phyloP scores from a whole-genome alignment of 2,329 filamentous ascomycete species.

The Fusarium camptoceras region DNA sequence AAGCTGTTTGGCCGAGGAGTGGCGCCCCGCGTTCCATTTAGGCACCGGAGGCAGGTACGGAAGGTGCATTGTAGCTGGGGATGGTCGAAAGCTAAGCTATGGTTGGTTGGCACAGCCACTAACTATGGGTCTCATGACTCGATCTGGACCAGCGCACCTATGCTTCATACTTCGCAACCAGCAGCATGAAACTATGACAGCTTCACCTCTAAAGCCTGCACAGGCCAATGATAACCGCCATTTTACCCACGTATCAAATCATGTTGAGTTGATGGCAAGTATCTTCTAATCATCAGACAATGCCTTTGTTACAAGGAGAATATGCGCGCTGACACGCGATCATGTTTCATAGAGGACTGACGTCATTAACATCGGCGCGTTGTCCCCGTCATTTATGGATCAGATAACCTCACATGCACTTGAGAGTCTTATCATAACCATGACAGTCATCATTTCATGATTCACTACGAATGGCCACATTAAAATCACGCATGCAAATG shows the following conservation, averaged over 20 bases:
- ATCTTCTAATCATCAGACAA: neutral
- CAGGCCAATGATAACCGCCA: slow-evolving; percentile 19
- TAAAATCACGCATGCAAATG: neutral
- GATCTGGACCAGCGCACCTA: slow-evolving; percentile 14
- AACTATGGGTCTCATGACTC: slow-evolving; percentile 36
- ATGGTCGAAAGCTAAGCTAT: neutral
- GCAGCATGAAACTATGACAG: slow-evolving; percentile 18
- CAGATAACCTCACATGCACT: neutral
- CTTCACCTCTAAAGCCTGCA: slow-evolving; percentile 16
- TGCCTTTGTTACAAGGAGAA: neutral
- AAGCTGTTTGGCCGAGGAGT: slow-evolving; percentile 44
- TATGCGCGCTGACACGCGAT: slow-evolving; percentile 6
- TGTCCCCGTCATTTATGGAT: neutral
- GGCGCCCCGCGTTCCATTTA: slow-evolving; percentile 44
- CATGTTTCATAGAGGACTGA: slow-evolving; percentile 17
- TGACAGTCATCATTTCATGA: neutral
- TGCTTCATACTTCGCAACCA: slow-evolving; percentile 18
- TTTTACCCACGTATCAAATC: slow-evolving; percentile 1
- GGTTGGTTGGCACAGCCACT: slow-evolving; percentile 28
- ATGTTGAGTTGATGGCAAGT: neutral
- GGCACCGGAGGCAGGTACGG: slow-evolving; percentile 39
- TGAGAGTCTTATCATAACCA: slow-evolving; percentile 2
- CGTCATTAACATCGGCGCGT: slow-evolving; percentile 10
- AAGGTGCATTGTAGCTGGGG: slow-evolving; percentile 3
- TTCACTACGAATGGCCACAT: slow-evolving; percentile 5